These are phyloP conservation scores for Jackrogersella multiformis DNA, from an alignment of 495 filamentous ascomycete species.

Conservation along the genomic window DNA sequence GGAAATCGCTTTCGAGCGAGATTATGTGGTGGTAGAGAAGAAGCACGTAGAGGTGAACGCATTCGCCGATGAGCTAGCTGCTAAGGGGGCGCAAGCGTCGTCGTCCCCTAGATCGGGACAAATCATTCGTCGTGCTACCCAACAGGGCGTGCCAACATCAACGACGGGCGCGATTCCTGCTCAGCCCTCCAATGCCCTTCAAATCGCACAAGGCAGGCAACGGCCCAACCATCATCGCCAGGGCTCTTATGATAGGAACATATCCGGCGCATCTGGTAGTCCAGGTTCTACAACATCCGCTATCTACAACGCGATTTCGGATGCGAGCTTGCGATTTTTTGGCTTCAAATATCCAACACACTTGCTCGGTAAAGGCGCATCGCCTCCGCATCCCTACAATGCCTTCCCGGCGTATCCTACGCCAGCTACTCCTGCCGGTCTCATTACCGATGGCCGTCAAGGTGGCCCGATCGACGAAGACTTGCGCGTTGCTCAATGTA, in stretches of 20 bases:
- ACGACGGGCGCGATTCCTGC: slow-evolving; percentile 66
- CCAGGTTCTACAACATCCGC: slow-evolving; percentile 85
- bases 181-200: slow-evolving; percentile 68
- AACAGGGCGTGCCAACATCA: slow-evolving; percentile 69
- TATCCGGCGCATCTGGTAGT: slow-evolving; percentile 65
- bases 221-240: slow-evolving; percentile 71
- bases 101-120: slow-evolving; percentile 57
- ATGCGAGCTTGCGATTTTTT: slow-evolving; percentile 87
- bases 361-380: slow-evolving; percentile 72
- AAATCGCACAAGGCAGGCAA: slow-evolving; percentile 67
- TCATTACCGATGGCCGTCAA: slow-evolving; percentile 74
- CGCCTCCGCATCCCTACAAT: slow-evolving; percentile 79
- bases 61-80: slow-evolving; percentile 91
- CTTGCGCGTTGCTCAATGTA: slow-evolving; percentile 73
- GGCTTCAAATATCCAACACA: slow-evolving; percentile 75
- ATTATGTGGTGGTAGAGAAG: slow-evolving; percentile 97
- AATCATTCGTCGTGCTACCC: slow-evolving; percentile 64
- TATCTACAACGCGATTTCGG: slow-evolving; percentile 92
- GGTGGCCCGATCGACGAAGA: slow-evolving; percentile 79
- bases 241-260: slow-evolving; percentile 79
- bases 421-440: slow-evolving; percentile 58
- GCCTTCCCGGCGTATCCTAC: slow-evolving; percentile 87
- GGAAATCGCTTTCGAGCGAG: slow-evolving; percentile 87
- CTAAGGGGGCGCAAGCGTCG: slow-evolving; percentile 70
- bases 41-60: slow-evolving; percentile 94